phyloP scores from a whole-genome alignment of 768 basidiomycete genomes.

The Galerina sulciceps region DNA sequence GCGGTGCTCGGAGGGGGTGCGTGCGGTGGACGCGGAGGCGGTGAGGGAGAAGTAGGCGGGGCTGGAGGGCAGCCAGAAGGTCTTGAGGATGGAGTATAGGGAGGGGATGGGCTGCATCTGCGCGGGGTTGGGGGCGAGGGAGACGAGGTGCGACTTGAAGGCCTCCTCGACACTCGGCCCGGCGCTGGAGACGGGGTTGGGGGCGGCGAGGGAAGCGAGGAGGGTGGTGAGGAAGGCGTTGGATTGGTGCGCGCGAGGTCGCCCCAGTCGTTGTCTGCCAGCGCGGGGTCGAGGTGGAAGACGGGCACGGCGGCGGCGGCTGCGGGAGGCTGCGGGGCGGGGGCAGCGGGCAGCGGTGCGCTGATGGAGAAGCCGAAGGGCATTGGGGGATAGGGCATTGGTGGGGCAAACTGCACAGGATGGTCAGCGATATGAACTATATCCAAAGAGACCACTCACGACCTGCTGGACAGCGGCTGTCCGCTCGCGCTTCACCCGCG shows the following conservation, averaged over 20 bases:
- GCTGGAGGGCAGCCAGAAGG: constrained; percentile 83
- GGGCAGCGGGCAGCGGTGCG: constrained; percentile 24
- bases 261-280: constrained; percentile 66
- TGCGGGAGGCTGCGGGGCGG: constrained; percentile 33
- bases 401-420: constrained; percentile 14
- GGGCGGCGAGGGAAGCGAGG: constrained; percentile 60
- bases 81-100: constrained; percentile 77
- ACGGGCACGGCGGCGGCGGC: constrained; percentile 21
- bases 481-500: constrained; percentile 37
- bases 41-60: constrained; percentile 79
- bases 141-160: constrained; percentile 76
- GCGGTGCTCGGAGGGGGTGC: constrained; percentile 72
- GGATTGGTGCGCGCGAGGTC: constrained; percentile 58
- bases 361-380: constrained; percentile 30
- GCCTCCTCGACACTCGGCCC: constrained; percentile 76
- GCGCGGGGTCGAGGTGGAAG: constrained; percentile 54
- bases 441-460: constrained; percentile 10
- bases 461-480: constrained; percentile 14
- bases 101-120: constrained; percentile 64
- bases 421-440: constrained; percentile 3
- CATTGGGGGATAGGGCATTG: constrained; percentile 25
- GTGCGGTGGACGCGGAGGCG: constrained; percentile 68
- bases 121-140: constrained; percentile 54
- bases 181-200: constrained; percentile 62
- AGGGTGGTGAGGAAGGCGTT: constrained; percentile 61